Evolutionary conservation across 768 basidiomycete species (phyloP).

Genomic region (Boletus rubropictus): DNA sequence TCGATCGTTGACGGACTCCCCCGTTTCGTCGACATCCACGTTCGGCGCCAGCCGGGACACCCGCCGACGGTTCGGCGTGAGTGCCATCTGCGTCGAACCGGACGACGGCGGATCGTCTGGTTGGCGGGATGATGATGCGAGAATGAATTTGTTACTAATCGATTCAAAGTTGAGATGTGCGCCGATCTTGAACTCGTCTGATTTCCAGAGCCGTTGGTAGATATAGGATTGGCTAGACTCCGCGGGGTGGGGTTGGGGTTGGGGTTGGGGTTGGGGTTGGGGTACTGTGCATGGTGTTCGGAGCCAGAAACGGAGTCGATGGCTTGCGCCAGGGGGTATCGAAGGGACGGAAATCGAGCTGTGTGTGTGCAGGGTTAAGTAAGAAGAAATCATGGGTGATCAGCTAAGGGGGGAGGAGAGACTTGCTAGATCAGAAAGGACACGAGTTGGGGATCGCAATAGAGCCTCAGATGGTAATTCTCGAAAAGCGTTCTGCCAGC

Average conservation of each 20-base stretch:
- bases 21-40: neutral
- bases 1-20: conserved; percentile 12
- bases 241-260: conserved; percentile 11
- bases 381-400: no score
- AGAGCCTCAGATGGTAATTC: conserved; percentile 46
- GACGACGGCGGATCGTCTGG: neutral
- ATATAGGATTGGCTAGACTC: conserved; percentile 50
- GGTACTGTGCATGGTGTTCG: conserved; percentile 34
- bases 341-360: conserved; percentile 55
- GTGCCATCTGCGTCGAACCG: neutral
- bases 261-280: neutral
- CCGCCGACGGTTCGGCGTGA: conserved; percentile 3
- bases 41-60: conserved; percentile 9
- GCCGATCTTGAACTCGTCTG: conserved; percentile 57
- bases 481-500: conserved; percentile 52
- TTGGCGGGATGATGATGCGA: conserved; percentile 40
- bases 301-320: conserved; percentile 61
- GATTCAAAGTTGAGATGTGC: conserved; percentile 49
- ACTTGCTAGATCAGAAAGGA: conserved; percentile 60
- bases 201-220: conserved; percentile 64
- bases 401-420: neutral
- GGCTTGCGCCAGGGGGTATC: conserved; percentile 50
- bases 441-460: conserved; percentile 48
- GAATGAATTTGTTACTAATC: conserved; percentile 44
- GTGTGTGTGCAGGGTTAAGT: neutral